phyloP scores from a whole-genome alignment of 768 basidiomycete genomes.

The Cystobasidium onofrii region DNA sequence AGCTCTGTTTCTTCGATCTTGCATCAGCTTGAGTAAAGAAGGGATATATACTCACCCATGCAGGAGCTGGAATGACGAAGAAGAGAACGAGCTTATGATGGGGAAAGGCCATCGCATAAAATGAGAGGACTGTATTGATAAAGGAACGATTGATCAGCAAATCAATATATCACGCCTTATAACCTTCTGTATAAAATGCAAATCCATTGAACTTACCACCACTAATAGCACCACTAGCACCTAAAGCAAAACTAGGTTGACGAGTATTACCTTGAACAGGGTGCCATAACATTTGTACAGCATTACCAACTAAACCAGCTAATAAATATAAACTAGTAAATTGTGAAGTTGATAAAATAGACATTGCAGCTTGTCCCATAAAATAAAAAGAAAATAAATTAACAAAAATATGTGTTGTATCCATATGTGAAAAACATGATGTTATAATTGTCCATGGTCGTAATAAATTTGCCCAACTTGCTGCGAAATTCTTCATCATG shows the following conservation, averaged over 20 bases:
- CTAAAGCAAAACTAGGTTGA: conserved; percentile 1
- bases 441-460: conserved; percentile 25
- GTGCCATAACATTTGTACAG: conserved; percentile 6
- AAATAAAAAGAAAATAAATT: conserved; percentile 27
- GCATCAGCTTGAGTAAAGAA: background rate
- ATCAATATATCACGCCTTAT: too few species aligned
- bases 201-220: background rate
- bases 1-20: too few species aligned
- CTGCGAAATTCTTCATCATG: conserved; percentile 27
- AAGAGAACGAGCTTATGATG: conserved; percentile 13
- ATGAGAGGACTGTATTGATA: background rate
- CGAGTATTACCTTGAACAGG: conserved; percentile 1
- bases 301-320: conserved; percentile 23
- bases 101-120: conserved; percentile 19
- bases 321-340: conserved; percentile 7
- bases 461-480: conserved; percentile 1
- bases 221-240: conserved; percentile 19
- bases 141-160: background rate
- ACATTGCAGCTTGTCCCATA: conserved; percentile 24
- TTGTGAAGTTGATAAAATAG: conserved; percentile 16
- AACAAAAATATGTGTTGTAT: conserved; percentile 18
- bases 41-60: background rate
- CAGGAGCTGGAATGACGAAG: conserved; percentile 16
- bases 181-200: too few species aligned
- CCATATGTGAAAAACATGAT: conserved; percentile 18